Evolutionary conservation across 176 grass and related monocot genomes (phyloP), one percentile per base, ranked within the genome.

Genomic region (Triticum urartu): DNA sequence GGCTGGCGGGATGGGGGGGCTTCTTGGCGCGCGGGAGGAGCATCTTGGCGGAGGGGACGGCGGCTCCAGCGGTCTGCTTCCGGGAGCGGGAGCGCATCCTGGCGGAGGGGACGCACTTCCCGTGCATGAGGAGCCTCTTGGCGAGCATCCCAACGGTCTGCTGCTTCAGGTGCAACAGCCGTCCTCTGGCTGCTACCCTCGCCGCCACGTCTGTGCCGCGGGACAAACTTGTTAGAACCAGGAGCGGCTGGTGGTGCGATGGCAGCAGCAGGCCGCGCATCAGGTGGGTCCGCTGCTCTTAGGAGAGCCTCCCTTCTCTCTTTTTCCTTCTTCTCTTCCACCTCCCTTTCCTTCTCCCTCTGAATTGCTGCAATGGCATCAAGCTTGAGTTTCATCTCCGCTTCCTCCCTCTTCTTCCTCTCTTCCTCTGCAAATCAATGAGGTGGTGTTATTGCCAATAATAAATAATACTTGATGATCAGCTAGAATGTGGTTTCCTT

Each of bases 111-210:
- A 5, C 45, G 45, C 45, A 48, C 45, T 14, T 48, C 45, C 45
- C 45, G 45, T 48, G 45, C 45, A 48, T 48, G 45, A 48, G 45
- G 12, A 48, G 45, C 45, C 45, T 48, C 45, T 48, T 48, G 45
- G 45, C 45, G 45, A 48, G 45, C 45, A 86, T 15, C 86, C 95
- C 95, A 95, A 2, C 91, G 84, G 11, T 98, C 45, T 48, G 45
- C 96, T 85, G 82, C 32, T 20, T 92, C 89, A 47, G 84, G 34
- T 21, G 81, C 9, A 0, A 17, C 75, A 50, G 87, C 45, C 15
- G 86, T 26, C 38, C 88, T 91, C 85, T 83, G 68, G 83, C 50
- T 40, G 22, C 54, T 59, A 9, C 54, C 18, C 54, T 59, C 54
- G 3, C 7, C 54, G 20, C 18, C 54, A 21, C 54, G 54, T 59